A percentile compares a stretch with the other conserved stretches of the same genome.
phyloP scores from a whole-genome alignment of 495 filamentous ascomycete species.

The Lasiosphaeria ovina region DNA sequence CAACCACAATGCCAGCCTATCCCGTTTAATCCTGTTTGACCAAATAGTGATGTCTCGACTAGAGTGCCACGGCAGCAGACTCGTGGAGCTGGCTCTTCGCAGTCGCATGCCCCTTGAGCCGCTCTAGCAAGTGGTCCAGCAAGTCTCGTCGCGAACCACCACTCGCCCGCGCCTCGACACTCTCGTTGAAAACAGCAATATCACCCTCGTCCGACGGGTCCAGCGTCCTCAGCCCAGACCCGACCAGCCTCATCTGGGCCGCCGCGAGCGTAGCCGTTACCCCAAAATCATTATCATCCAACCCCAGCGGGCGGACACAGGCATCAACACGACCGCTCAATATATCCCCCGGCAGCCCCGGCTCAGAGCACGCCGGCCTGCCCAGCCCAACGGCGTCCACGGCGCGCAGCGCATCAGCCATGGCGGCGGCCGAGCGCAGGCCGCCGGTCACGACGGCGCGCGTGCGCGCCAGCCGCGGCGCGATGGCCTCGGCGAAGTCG shows the following conservation, averaged over 20 bases:
- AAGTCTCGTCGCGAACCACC: too few relatives aligned
- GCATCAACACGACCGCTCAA: conserved; percentile 3
- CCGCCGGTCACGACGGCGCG: conserved; percentile 63
- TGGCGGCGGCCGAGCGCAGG: conserved; percentile 57
- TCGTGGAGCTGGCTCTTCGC: too few relatives aligned
- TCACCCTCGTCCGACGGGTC: conserved; percentile 2
- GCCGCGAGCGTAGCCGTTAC: conserved; percentile 4
- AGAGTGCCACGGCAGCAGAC: too few relatives aligned
- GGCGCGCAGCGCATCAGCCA: conserved; percentile 57
- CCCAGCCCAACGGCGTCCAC: conserved; percentile 59
- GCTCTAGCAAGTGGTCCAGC: too few relatives aligned
- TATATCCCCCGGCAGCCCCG: conserved; percentile 42
- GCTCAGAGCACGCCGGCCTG: conserved; percentile 53
- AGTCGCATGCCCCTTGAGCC: too few relatives aligned
- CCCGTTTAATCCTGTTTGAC: too few relatives aligned
- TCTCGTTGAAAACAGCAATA: background rate
- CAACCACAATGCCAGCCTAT: too few relatives aligned
- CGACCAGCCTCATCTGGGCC: conserved; percentile 12
- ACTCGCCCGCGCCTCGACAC: too few relatives aligned
- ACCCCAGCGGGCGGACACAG: background rate
- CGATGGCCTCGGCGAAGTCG: conserved; percentile 61
- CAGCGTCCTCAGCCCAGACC: conserved; percentile 2
- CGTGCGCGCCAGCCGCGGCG: conserved; percentile 52
- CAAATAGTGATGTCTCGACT: too few relatives aligned
- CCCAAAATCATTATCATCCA: conserved; percentile 10